Conservation (phyloP, 305 asterid genomes). For the Fraxinus paxiana region DNA sequence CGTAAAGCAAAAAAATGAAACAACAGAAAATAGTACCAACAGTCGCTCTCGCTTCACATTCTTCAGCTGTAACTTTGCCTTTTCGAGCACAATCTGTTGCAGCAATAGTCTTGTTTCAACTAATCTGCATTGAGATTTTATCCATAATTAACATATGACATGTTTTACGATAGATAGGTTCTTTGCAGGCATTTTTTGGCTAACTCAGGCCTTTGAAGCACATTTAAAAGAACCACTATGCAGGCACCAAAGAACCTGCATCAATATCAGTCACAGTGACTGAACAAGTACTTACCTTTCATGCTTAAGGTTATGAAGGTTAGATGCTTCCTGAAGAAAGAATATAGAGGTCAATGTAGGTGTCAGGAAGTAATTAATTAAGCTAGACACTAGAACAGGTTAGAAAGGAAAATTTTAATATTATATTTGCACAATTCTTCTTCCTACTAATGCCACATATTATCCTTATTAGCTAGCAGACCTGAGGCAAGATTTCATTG, state of each 20-base stretch:
- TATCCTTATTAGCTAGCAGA: conserved; percentile 32
- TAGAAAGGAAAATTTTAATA: conserved; percentile 13
- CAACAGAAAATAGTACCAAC: conserved; percentile 51
- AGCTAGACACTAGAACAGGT: conserved; percentile 18
- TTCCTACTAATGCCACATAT: conserved; percentile 20
- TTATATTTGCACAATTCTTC: conserved; percentile 5
- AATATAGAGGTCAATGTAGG: conserved; percentile 27
- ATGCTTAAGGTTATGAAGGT: conserved; percentile 35
- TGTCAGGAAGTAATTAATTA: conserved; percentile 17
- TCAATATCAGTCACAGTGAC: conserved; percentile 12
- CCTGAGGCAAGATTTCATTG: conserved; percentile 56
- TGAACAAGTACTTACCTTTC: conserved; percentile 50
- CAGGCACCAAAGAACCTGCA: conserved; percentile 19
- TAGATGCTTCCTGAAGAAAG: conserved; percentile 50
- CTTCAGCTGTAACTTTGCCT: conserved; percentile 65
- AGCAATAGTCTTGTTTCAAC: conserved; percentile 54
- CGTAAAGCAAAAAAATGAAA: conserved; percentile 15
- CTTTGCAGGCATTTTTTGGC: conserved; percentile 1
- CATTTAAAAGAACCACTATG: conserved; percentile 18
- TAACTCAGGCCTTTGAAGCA: conserved; percentile 19
- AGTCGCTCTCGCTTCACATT: conserved; percentile 55
- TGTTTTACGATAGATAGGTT: not conserved
- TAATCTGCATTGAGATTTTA: conserved; percentile 46
- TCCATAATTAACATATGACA: conserved; percentile 19
- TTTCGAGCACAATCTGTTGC: conserved; percentile 55